These are phyloP conservation scores for Scenedesmus sp. DNA, from an alignment of 163 green algal genomes.

Conservation along the genomic window DNA sequence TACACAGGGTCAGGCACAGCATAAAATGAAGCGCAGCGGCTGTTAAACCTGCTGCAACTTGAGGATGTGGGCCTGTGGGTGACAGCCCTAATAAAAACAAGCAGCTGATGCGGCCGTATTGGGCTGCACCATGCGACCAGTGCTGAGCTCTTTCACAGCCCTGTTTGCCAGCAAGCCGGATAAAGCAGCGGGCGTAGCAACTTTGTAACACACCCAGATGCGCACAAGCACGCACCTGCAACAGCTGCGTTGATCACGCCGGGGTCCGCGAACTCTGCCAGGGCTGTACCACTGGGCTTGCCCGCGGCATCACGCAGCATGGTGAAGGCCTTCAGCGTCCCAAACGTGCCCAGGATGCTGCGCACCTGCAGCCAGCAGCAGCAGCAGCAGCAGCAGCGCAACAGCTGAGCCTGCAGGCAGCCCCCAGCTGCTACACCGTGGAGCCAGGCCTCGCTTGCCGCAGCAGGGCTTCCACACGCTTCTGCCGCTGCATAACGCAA, in stretches of 20 bases:
- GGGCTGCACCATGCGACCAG: too few relatives aligned
- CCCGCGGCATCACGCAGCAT: constrained; percentile 61
- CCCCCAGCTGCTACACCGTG: too few relatives aligned
- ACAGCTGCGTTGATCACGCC: constrained; percentile 58
- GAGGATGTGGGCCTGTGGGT: too few relatives aligned
- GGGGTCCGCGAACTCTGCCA: constrained; percentile 66
- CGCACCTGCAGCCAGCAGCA: constrained; percentile 19
- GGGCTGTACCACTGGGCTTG: constrained; percentile 58
- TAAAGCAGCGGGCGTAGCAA: not conserved
- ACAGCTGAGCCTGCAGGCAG: not conserved
- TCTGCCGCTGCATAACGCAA: too few relatives aligned
- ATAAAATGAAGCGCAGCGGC: too few relatives aligned
- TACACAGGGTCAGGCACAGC: not conserved
- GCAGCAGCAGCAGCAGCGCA: not conserved
- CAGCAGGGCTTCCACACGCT: too few relatives aligned
- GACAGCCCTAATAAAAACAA: too few relatives aligned
- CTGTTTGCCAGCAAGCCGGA: too few relatives aligned
- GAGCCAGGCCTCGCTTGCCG: too few relatives aligned
- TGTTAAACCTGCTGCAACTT: too few relatives aligned
- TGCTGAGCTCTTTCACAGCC: too few relatives aligned
- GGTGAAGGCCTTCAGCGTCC: constrained; percentile 62
- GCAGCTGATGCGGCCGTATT: too few relatives aligned
- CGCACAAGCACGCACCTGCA: constrained; percentile 26
- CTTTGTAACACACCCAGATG: not conserved
- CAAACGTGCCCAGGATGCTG: constrained; percentile 64